These are phyloP conservation scores for Vanilla planifolia DNA, from an alignment of 106 monocot genomes.

Conservation along the genomic window DNA sequence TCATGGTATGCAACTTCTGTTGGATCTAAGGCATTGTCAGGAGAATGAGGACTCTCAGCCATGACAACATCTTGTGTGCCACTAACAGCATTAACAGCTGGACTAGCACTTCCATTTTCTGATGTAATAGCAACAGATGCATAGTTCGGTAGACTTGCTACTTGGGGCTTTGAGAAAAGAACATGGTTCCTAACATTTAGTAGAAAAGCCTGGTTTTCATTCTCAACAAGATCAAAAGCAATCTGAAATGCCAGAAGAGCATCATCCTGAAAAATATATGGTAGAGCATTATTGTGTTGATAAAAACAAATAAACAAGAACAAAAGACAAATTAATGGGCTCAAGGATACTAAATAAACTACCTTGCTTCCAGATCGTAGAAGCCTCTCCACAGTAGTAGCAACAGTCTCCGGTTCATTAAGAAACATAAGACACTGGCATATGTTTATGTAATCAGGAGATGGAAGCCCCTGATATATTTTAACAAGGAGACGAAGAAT, in stretches of 20 bases:
- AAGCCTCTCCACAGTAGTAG: constrained; percentile 79
- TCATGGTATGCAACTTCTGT: constrained; percentile 50
- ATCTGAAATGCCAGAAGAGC: constrained; percentile 90
- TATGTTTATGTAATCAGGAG: constrained; percentile 95
- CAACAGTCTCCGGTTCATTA: constrained; percentile 72
- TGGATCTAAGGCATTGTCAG: constrained; percentile 38
- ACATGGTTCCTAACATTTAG: constrained; percentile 60
- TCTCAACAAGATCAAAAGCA: constrained; percentile 95
- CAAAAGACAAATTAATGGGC: not conserved
- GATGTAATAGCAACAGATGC: constrained; percentile 14
- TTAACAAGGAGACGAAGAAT: constrained; percentile 89
- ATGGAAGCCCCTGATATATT: constrained; percentile 68
- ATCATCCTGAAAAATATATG: constrained; percentile 66
- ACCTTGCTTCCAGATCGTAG: constrained; percentile 69
- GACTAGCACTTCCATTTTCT: constrained; percentile 17
- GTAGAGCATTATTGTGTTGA: not conserved
- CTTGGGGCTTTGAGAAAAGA: constrained; percentile 17
- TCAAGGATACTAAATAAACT: constrained; percentile 8
- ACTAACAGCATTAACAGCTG: constrained; percentile 9
- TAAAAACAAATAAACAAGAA: not conserved
- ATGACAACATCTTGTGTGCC: constrained; percentile 37
- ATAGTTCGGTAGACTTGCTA: constrained; percentile 9
- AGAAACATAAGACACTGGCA: constrained; percentile 98
- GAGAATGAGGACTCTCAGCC: constrained; percentile 24
- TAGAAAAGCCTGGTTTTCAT: constrained; percentile 94